phyloP scores from a whole-genome alignment of 192 early-diverging fungal genomes.

The Linnemannia elongata region DNA sequence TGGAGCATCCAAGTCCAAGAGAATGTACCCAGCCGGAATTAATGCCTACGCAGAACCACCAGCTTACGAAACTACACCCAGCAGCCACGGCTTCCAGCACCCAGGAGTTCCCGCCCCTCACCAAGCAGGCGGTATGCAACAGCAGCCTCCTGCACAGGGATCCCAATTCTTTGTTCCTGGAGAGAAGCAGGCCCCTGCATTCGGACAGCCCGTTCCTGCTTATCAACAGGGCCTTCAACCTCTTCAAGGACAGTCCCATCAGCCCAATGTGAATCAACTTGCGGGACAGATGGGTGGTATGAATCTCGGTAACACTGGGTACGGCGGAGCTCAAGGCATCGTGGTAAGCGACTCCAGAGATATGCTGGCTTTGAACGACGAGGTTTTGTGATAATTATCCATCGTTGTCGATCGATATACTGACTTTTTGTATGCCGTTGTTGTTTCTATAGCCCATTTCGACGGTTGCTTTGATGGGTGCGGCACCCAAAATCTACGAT shows the following conservation, averaged over 20 bases:
- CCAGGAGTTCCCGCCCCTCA: slow-evolving; percentile 30
- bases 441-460: slow-evolving; percentile 20
- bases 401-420: background rate
- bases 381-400: background rate
- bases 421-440: background rate
- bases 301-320: slow-evolving; percentile 31
- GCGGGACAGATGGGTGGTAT: slow-evolving; percentile 35
- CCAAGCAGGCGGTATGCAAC: slow-evolving; percentile 20
- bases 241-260: slow-evolving; percentile 19
- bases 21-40: slow-evolving; percentile 68
- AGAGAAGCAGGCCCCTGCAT: slow-evolving; percentile 39
- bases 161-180: slow-evolving; percentile 53
- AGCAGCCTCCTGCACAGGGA: slow-evolving; percentile 17
- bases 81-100: slow-evolving; percentile 34
- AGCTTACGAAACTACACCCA: slow-evolving; percentile 39
- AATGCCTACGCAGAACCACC: slow-evolving; percentile 57
- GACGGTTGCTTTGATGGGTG: slow-evolving; percentile 67
- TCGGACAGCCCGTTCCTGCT: slow-evolving; percentile 27
- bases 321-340: slow-evolving; percentile 20
- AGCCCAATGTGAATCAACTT: slow-evolving; percentile 28
- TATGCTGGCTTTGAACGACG: background rate
- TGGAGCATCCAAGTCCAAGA: slow-evolving; percentile 58
- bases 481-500: slow-evolving; percentile 62
- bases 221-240: slow-evolving; percentile 39
- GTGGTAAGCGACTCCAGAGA: background rate